phyloP scores from a whole-genome alignment of 2,329 filamentous ascomycete genomes.

The Trichoderma pleuroti region DNA sequence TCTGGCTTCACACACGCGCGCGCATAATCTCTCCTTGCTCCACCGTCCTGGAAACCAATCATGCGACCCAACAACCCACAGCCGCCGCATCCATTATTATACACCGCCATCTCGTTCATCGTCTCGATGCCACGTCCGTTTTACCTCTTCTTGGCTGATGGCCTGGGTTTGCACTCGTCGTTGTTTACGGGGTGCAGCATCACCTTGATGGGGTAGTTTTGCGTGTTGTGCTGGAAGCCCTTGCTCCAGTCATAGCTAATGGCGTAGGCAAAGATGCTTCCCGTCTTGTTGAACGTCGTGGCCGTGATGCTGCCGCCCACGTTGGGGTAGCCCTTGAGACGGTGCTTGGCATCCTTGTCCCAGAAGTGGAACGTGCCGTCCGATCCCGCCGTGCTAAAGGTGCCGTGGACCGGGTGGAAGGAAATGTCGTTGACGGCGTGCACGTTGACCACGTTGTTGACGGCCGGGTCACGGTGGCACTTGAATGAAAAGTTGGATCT shows the following conservation, averaged over 20 bases:
- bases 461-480: conserved; percentile 82
- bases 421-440: conserved; percentile 96
- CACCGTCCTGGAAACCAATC: neutral
- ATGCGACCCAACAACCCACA: neutral
- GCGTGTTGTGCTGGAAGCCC: conserved; percentile 81
- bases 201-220: conserved; percentile 71
- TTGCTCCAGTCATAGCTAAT: conserved; percentile 99
- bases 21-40: neutral
- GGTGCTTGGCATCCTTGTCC: conserved; percentile 89
- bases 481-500: conserved; percentile 98
- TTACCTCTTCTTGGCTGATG: conserved; percentile 58
- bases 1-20: neutral
- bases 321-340: conserved; percentile 81
- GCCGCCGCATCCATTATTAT: neutral
- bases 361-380: conserved; percentile 97
- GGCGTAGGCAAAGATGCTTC: conserved; percentile 81
- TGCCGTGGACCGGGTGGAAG: conserved; percentile 94
- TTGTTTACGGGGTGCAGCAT: conserved; percentile 74
- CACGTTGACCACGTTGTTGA: conserved; percentile 78
- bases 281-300: conserved; percentile 86
- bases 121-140: neutral
- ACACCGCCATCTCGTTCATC: neutral
- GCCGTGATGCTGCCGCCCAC: conserved; percentile 84
- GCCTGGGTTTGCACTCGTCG: conserved; percentile 61
- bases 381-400: conserved; percentile 93